These are phyloP conservation scores for Acacia acuminata DNA, from an alignment of 306 rosid genomes.

Conservation along the genomic window DNA sequence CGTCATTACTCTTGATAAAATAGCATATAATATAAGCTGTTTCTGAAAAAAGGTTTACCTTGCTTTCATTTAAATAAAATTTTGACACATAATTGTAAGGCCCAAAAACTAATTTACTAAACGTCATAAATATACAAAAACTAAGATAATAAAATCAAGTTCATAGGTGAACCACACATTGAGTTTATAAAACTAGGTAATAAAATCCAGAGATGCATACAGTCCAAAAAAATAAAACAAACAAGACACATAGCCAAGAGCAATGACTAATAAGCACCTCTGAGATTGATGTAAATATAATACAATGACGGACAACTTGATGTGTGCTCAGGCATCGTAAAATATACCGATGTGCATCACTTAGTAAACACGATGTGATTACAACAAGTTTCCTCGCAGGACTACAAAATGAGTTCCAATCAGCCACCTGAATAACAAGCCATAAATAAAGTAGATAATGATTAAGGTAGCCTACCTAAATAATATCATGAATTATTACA, in stretches of 20 bases:
- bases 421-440: slow-evolving; percentile 61
- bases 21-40: slow-evolving; percentile 16
- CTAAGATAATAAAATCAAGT: slow-evolving; percentile 1
- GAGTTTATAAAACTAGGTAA: slow-evolving; percentile 1
- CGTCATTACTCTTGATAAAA: neutral
- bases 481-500: neutral
- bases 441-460: slow-evolving; percentile 18
- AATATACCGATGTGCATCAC: slow-evolving; percentile 92
- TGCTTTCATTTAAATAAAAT: slow-evolving; percentile 11
- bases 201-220: neutral
- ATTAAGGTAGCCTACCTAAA: neutral
- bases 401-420: slow-evolving; percentile 59
- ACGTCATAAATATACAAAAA: neutral
- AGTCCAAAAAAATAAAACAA: neutral
- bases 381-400: slow-evolving; percentile 64
- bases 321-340: slow-evolving; percentile 82
- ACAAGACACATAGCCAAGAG: slow-evolving; percentile 9
- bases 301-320: slow-evolving; percentile 65
- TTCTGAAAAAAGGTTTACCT: neutral
- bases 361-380: slow-evolving; percentile 70
- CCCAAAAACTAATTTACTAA: neutral
- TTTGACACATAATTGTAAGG: neutral
- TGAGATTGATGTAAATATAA: slow-evolving; percentile 76
- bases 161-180: slow-evolving; percentile 6
- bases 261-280: slow-evolving; percentile 62